phyloP scores from a whole-genome alignment of 2,329 filamentous ascomycete genomes.

The Fusarium sacchari region DNA sequence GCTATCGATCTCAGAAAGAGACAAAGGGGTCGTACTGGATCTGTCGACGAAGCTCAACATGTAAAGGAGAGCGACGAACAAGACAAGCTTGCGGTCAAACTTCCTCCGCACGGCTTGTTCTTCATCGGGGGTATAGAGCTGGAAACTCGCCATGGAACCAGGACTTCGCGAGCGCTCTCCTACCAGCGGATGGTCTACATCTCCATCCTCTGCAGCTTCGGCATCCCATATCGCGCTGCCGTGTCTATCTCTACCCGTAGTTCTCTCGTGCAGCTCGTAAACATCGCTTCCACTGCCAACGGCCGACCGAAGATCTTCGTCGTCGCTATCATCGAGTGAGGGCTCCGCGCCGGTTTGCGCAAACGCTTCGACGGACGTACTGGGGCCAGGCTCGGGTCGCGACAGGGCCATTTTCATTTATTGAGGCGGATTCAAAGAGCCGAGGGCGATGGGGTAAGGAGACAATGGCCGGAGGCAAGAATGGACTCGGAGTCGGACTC shows the following conservation, averaged over 20 bases:
- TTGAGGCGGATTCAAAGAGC: background rate
- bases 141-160: constrained; percentile 51
- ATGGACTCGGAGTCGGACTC: background rate
- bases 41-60: constrained; percentile 87
- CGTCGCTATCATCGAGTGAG: constrained; percentile 50
- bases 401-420: constrained; percentile 40
- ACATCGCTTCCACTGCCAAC: constrained; percentile 45
- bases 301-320: constrained; percentile 48
- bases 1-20: background rate
- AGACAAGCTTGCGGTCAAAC: constrained; percentile 80
- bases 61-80: constrained; percentile 85
- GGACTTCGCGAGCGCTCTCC: constrained; percentile 38
- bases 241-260: constrained; percentile 15
- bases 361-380: constrained; percentile 48
- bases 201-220: constrained; percentile 31
- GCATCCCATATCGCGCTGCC: constrained; percentile 32
- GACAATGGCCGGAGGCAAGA: background rate
- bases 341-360: constrained; percentile 53
- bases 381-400: constrained; percentile 30
- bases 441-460: background rate
- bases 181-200: constrained; percentile 34
- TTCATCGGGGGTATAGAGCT: constrained; percentile 70
- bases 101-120: constrained; percentile 76
- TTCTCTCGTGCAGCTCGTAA: constrained; percentile 47
- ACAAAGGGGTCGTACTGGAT: constrained; percentile 69